Conservation (phyloP, 2,329 filamentous ascomycete species). For the Fusarium sp. region DNA sequence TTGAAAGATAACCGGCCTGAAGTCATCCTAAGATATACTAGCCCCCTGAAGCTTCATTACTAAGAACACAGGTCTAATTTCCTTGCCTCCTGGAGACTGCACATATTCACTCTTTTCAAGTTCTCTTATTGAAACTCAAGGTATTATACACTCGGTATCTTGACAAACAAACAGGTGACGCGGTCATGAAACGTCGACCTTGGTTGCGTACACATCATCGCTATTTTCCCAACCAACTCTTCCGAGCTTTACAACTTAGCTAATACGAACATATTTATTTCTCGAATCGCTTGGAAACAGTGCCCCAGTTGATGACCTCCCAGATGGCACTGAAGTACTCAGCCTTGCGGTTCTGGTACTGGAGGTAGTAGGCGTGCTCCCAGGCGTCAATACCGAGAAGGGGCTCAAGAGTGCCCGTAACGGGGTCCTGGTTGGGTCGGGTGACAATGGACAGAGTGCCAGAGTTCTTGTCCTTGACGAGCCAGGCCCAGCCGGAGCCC, state of each 20-base stretch:
- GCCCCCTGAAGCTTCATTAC: background rate
- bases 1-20: background rate
- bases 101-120: constrained; percentile 15
- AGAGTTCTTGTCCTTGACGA: constrained; percentile 75
- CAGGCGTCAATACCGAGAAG: constrained; percentile 92
- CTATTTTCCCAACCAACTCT: constrained; percentile 11
- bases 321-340: constrained; percentile 95
- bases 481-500: constrained; percentile 91
- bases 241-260: background rate
- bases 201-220: constrained; percentile 2
- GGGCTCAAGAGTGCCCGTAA: constrained; percentile 83
- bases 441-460: constrained; percentile 73
- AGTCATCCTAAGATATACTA: too few relatives aligned
- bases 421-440: constrained; percentile 88
- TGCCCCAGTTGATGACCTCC: constrained; percentile 97
- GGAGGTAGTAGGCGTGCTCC: constrained; percentile 96
- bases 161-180: constrained; percentile 25
- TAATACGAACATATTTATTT: constrained; percentile 41
- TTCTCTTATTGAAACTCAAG: constrained; percentile 21
- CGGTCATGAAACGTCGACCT: background rate
- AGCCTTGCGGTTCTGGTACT: constrained; percentile 97
- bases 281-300: constrained; percentile 79
- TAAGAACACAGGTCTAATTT: background rate
- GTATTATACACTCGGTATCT: constrained; percentile 36
- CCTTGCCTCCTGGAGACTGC: background rate